Evolutionary conservation across 345 rosid genomes (phyloP).

Genomic region (Adansonia digitata): DNA sequence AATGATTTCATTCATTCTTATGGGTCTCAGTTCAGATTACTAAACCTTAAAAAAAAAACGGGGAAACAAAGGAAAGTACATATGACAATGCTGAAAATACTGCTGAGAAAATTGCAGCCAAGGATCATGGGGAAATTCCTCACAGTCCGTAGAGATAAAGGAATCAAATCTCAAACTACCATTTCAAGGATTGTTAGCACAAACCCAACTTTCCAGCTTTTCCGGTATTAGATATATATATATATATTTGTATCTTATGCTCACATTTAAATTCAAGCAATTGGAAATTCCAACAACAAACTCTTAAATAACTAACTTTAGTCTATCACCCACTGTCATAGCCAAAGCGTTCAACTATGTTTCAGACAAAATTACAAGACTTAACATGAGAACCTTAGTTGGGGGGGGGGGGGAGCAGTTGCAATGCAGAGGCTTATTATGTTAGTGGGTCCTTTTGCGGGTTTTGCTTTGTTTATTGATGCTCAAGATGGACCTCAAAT

Average conservation of each 20-base stretch:
- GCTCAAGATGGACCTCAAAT: neutral
- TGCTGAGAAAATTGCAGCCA: neutral
- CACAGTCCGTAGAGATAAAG: neutral
- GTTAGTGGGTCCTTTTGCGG: neutral
- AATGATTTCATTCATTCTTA: neutral
- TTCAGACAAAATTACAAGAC: neutral
- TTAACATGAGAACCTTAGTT: neutral
- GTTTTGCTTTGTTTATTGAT: neutral
- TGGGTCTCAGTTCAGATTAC: neutral
- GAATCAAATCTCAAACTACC: constrained; percentile 4
- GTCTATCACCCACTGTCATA: neutral
- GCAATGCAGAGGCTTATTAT: neutral
- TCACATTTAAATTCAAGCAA: too few relatives aligned
- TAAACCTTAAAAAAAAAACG: neutral
- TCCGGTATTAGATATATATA: too few relatives aligned
- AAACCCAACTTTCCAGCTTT: too few relatives aligned
- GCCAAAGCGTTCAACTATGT: too few relatives aligned
- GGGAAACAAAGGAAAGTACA: neutral
- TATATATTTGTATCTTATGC: too few relatives aligned
- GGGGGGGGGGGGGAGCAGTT: neutral
- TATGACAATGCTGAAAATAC: neutral
- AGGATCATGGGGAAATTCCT: neutral
- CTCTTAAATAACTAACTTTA: neutral
- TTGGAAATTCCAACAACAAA: too few relatives aligned
- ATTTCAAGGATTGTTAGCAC: neutral